Base-by-base conservation (phyloP, 2,329 filamentous ascomycete genomes). In the Colletotrichum higginsianum region DNA sequence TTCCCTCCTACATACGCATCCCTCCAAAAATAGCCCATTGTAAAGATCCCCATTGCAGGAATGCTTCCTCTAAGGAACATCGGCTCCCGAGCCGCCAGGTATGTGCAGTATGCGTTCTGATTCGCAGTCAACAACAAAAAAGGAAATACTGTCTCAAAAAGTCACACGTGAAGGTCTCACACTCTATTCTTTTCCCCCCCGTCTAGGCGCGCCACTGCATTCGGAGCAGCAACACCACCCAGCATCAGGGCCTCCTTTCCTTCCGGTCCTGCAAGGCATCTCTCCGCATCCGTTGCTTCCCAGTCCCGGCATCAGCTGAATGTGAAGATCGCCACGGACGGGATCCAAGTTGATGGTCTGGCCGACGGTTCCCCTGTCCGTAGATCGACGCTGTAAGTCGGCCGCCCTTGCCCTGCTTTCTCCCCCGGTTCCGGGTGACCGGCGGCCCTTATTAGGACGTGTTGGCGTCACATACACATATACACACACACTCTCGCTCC, bases 371-470 rank as follows among this genome's bases (percentile, higher is more conserved):
- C 30, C 3, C 12, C 53, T 47, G 40, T 56, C 35, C 72, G 66
- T 58, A 62, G 73, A 61, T 67, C 62, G 50, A 72, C 63, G 52
- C 60, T 74, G 73, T 74, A 65, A 73, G 73, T 72, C 7, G 18
- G 16, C 21, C 16, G 18, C n/a, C 18, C n/a, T 38, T 21, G 18
- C 26, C 26, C 26, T 38, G 8, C 44, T 38, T 30, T 16, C 11
- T 23, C 9, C n/a, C 35, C 44, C 66, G 53, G 58, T 52, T 47
- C 60, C 56, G 55, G 57, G 12, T 26, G 47, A 52, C 47, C 21
- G 42, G 44, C 30, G 30, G 30, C 30, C 30, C 30, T 18, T 58
- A 3, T 56, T 16, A 52, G n/a, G 40, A 68, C 23, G 30, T 15
- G 30, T 8, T 30, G 23, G 26, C 55, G 23, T 46, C 52, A 15